Percentiles rank a stretch among this genome's conserved stretches.
Evolutionary conservation across 73 alveolate species (phyloP).

Genomic region (Paramecium primaurelia): DNA sequence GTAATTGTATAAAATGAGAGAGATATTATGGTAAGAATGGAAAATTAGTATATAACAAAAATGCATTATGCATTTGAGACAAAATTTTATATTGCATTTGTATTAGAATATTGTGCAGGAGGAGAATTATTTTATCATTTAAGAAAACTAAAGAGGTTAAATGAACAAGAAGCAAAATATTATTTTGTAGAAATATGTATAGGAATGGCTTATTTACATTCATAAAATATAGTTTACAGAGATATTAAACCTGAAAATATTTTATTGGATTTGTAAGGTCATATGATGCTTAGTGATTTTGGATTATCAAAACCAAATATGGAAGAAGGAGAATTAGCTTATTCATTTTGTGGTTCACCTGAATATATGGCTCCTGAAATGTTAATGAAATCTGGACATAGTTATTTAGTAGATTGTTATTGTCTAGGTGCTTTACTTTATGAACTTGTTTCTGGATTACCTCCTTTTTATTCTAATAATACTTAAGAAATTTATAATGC

Average conservation of each 20-base stretch:
- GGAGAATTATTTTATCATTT: slow-evolving; percentile 88
- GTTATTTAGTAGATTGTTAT: slow-evolving; percentile 67
- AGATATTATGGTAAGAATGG: slow-evolving; percentile 63
- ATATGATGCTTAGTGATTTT: slow-evolving; percentile 64
- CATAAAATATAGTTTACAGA: slow-evolving; percentile 58
- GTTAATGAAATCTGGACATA: slow-evolving; percentile 67
- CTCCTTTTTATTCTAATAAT: slow-evolving; percentile 66
- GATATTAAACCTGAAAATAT: slow-evolving; percentile 85
- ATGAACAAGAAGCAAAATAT: slow-evolving; percentile 67
- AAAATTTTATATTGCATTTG: slow-evolving; percentile 66
- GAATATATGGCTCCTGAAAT: slow-evolving; percentile 77
- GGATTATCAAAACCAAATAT: slow-evolving; percentile 71
- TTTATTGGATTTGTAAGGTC: slow-evolving; percentile 72
- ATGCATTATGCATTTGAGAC: slow-evolving; percentile 79
- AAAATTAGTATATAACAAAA: slow-evolving; percentile 70
- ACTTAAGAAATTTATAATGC: slow-evolving; percentile 54
- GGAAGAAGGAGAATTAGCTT: slow-evolving; percentile 54
- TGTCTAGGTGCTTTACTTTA: slow-evolving; percentile 70
- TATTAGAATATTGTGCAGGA: slow-evolving; percentile 86
- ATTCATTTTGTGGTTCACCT: slow-evolving; percentile 76
- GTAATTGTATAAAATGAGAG: slow-evolving; percentile 69
- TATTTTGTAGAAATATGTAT: slow-evolving; percentile 70
- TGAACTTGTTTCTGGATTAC: slow-evolving; percentile 71
- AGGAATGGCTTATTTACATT: slow-evolving; percentile 76
- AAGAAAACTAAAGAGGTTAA: slow-evolving; percentile 66